Evolutionary conservation across 441 rosid genomes (phyloP).

Genomic region (Dalechampia spathulata): DNA sequence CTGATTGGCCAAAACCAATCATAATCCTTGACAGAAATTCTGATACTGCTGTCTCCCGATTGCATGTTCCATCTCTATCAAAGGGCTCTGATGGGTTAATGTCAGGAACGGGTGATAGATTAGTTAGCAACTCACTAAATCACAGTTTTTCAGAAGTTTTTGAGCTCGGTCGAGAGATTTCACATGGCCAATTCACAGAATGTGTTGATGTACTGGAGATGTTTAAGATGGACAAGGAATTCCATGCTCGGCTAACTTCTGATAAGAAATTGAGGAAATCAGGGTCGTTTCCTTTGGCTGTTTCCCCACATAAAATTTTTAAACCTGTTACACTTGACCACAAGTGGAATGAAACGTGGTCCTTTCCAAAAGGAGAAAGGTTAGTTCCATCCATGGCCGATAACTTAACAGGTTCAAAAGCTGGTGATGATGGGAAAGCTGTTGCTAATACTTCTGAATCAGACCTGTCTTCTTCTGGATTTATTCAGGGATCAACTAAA

Average conservation of each 20-base stretch:
- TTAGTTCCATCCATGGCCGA: conserved; percentile 13
- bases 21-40: conserved; percentile 38
- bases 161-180: conserved; percentile 16
- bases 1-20: conserved; percentile 33
- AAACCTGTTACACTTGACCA: conserved; percentile 54
- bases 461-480: conserved; percentile 21
- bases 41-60: conserved; percentile 16
- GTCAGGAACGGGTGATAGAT: conserved; percentile 1
- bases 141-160: conserved; percentile 18
- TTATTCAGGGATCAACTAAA: conserved; percentile 16
- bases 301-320: conserved; percentile 20
- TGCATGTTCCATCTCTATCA: conserved; percentile 13
- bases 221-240: conserved; percentile 43
- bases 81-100: conserved; percentile 7
- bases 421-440: conserved; percentile 2
- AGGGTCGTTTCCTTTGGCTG: conserved; percentile 66
- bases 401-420: conserved; percentile 6
- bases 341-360: conserved; percentile 73
- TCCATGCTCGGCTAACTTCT: conserved; percentile 30
- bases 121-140: conserved; percentile 4
- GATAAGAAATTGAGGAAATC: conserved; percentile 42
- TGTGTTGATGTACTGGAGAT: conserved; percentile 48
- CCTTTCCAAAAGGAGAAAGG: conserved; percentile 30
- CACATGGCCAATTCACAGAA: conserved; percentile 34
- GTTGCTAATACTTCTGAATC: conserved; percentile 15